Evolutionary conservation across 208 protist genomes (phyloP).

Genomic region (Strigomonas culicis): DNA sequence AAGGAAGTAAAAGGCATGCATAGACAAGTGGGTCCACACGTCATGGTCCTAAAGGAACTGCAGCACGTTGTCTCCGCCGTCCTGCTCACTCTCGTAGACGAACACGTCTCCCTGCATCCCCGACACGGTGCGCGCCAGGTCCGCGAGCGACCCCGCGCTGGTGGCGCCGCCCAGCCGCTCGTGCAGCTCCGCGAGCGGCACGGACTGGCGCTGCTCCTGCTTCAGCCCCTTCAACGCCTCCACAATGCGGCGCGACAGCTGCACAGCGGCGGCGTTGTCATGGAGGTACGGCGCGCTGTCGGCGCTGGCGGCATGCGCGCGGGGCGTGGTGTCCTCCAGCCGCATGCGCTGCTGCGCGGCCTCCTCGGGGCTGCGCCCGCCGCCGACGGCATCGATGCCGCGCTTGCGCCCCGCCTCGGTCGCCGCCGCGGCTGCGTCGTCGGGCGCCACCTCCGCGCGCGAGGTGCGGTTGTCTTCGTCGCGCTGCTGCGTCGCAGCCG

Average conservation of each 20-base stretch:
- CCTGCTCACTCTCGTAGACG: slow-evolving; percentile 55
- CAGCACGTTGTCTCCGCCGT: slow-evolving; percentile 56
- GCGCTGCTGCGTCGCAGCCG: slow-evolving; percentile 63
- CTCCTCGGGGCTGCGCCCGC: background rate
- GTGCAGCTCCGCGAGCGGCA: slow-evolving; percentile 52
- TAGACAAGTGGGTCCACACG: background rate
- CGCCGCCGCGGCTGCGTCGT: background rate
- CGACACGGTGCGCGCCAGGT: slow-evolving; percentile 38
- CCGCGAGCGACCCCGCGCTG: slow-evolving; percentile 17
- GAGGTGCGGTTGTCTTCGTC: slow-evolving; percentile 53
- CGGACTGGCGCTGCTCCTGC: slow-evolving; percentile 51
- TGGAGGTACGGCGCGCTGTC: slow-evolving; percentile 9
- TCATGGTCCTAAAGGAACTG: slow-evolving; percentile 53
- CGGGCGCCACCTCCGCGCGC: slow-evolving; percentile 23
- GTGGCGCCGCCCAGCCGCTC: slow-evolving; percentile 30
- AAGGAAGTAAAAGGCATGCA: slow-evolving; percentile 1
- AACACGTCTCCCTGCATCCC: slow-evolving; percentile 70
- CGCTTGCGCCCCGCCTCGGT: background rate
- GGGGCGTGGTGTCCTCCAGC: slow-evolving; percentile 10
- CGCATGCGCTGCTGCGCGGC: slow-evolving; percentile 8
- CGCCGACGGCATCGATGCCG: background rate
- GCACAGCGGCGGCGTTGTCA: slow-evolving; percentile 10
- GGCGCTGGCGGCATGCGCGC: background rate
- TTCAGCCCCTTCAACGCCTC: slow-evolving; percentile 57
- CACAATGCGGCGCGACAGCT: slow-evolving; percentile 33